Conservation (phyloP, 768 basidiomycete genomes). For the Trametes maxima region DNA sequence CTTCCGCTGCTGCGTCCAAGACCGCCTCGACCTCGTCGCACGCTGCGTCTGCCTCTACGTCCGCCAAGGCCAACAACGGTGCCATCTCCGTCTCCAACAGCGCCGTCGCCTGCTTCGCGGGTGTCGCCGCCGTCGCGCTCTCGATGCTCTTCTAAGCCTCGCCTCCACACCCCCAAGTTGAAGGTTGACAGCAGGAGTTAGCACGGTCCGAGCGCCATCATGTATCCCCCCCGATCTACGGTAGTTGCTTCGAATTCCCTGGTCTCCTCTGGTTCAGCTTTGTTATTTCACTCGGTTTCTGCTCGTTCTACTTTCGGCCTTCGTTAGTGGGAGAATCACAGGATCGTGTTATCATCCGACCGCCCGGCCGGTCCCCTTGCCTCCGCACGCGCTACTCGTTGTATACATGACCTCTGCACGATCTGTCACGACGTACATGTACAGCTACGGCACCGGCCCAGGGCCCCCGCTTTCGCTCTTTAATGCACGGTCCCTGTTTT, state of each 20-base stretch:
- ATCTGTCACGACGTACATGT: conserved; percentile 21
- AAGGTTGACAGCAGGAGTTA: not conserved
- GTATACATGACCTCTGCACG: conserved; percentile 12
- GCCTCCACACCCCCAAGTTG: not conserved
- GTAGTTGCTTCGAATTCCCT: conserved; percentile 1
- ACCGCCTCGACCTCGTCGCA: conserved; percentile 18
- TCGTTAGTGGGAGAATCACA: conserved; percentile 6
- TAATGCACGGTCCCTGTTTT: conserved; percentile 23
- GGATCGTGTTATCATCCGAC: conserved; percentile 22
- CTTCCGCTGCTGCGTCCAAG: conserved; percentile 13
- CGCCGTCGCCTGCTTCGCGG: conserved; percentile 20
- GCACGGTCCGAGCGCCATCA: too few relatives aligned
- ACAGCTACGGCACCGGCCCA: conserved; percentile 15
- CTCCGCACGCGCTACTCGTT: not conserved
- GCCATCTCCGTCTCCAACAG: conserved; percentile 18
- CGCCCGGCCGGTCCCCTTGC: conserved; percentile 14
- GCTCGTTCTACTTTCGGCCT: not conserved
- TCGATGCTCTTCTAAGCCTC: conserved; percentile 22
- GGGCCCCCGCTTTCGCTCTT: conserved; percentile 23
- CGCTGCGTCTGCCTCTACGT: conserved; percentile 8
- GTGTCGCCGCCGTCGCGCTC: conserved; percentile 24
- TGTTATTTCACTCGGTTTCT: not conserved
- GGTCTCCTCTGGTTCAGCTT: not conserved
- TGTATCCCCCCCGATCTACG: conserved; percentile 11
- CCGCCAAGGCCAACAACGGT: conserved; percentile 16